These are phyloP conservation scores for Hamiltosporidium magnivora DNA, from an alignment of 371 early-diverging fungal species.

Conservation along the genomic window DNA sequence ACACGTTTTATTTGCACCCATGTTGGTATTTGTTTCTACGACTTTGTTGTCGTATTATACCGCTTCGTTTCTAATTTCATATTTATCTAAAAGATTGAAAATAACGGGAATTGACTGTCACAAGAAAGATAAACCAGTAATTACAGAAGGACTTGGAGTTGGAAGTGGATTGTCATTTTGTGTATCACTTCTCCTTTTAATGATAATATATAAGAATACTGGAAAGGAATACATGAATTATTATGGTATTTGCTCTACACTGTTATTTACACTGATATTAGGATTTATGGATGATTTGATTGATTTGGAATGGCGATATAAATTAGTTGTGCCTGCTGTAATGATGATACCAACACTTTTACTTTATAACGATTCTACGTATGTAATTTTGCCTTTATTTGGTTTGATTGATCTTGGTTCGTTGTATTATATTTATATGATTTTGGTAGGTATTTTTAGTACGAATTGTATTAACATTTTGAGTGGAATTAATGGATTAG, in stretches of 20 bases:
- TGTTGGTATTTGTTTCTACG: too few species aligned
- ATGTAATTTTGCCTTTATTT: slow-evolving; percentile 5
- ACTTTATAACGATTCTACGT: slow-evolving; percentile 60
- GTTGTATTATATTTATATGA: slow-evolving; percentile 79
- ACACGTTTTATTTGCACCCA: too few species aligned
- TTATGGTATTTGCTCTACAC: slow-evolving; percentile 35
- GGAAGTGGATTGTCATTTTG: slow-evolving; percentile 65
- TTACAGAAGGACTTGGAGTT: slow-evolving; percentile 71
- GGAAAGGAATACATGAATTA: too few species aligned
- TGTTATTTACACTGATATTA: slow-evolving; percentile 77
- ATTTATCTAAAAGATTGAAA: too few species aligned
- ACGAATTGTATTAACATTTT: slow-evolving; percentile 91
- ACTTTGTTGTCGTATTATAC: too few species aligned
- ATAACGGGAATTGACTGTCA: slow-evolving; percentile 67
- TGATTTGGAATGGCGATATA: slow-evolving; percentile 81
- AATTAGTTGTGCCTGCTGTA: slow-evolving; percentile 76
- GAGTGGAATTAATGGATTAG: slow-evolving; percentile 91
- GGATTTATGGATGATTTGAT: slow-evolving; percentile 92
- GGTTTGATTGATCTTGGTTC: slow-evolving; percentile 57
- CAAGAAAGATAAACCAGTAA: slow-evolving; percentile 62
- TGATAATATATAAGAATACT: slow-evolving; percentile 28
- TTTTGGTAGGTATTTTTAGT: slow-evolving; percentile 64
- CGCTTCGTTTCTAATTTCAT: too few species aligned
- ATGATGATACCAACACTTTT: slow-evolving; percentile 78
- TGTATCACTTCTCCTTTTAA: slow-evolving; percentile 69